Conservation (phyloP, 306 rosid genomes). For the Sicyos edulis region DNA sequence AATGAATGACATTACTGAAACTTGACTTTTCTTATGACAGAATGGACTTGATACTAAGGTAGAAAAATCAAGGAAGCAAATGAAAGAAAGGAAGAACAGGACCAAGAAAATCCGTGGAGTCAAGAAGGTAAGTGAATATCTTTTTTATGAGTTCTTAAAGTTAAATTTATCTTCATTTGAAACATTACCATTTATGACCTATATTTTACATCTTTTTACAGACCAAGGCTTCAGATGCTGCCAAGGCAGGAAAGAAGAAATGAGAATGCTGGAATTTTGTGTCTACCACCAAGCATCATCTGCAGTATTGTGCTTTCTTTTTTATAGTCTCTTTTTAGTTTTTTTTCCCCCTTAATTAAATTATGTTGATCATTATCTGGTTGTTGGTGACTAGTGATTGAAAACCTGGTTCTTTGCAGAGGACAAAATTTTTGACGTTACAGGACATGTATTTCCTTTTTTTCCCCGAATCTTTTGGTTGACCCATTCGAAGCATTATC, state of each 20-base stretch:
- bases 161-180: too few species aligned
- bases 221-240: constrained; percentile 52
- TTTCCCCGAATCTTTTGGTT: neutral
- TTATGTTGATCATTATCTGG: constrained; percentile 15
- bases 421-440: constrained; percentile 14
- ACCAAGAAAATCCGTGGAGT: constrained; percentile 92
- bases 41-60: constrained; percentile 86
- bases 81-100: constrained; percentile 93
- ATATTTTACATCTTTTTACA: constrained; percentile 28
- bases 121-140: constrained; percentile 56
- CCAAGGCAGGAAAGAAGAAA: constrained; percentile 28
- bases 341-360: neutral
- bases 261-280: constrained; percentile 15
- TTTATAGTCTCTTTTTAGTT: neutral
- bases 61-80: constrained; percentile 79
- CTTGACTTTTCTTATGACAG: constrained; percentile 27
- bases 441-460: constrained; percentile 3
- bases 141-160: neutral
- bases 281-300: neutral
- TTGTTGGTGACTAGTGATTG: constrained; percentile 15
- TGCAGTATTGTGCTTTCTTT: constrained; percentile 5
- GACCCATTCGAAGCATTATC: neutral
- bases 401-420: constrained; percentile 6
- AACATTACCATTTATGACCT: neutral
- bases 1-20: neutral